Evolutionary conservation across 2,329 filamentous ascomycete genomes (phyloP), one percentile per base, ranked within the genome.

Genomic region (Coniella lustricola): DNA sequence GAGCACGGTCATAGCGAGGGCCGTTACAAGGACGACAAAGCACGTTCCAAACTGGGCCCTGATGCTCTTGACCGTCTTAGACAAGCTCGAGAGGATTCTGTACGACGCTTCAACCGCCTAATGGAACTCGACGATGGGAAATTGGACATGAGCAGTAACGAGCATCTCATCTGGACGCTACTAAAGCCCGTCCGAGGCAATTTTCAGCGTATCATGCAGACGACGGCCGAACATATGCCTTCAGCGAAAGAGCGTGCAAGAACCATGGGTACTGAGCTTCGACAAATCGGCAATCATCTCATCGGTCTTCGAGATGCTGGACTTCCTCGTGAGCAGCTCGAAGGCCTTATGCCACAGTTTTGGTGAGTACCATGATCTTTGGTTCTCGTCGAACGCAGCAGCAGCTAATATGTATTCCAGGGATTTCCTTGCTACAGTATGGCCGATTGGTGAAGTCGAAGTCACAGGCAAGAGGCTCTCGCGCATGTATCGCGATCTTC

Each of bases 1-100:
- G 77, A 82, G 44, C 51, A 53, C 31, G 65, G 67, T 21, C 57
- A 61, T 44, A 60, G 57, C 21, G 73, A 75, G 29, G 67, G 67
- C 21, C 63, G 57, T 8, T 55, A 55, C 22, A 67, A 70, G 58
- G 68, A 70, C 47, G 67, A 71, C 59, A 64, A 70, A 45, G 61
- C 61, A 53, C 61, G 62, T 5, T 62, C 63, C 44, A 47, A 60
- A 54, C 54, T 66, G 21, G 64, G 65, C 21, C 57, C 64, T 3
- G 65, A 66, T 48, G 62, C 60, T 16, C 58, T 67, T 32, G 65
- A 67, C 55, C 57, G 55, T 34, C 60, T 63, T 20, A 67, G 62
- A 56, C 58, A 56, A 18, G 60, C 63, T 10, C 59, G 62, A 21
- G 58, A 61, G 44, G 60, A 62, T 49, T 62, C 65, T 5, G 64